These are phyloP conservation scores for Podaxis sp. DNA, from an alignment of 768 basidiomycete species.

Conservation along the genomic window DNA sequence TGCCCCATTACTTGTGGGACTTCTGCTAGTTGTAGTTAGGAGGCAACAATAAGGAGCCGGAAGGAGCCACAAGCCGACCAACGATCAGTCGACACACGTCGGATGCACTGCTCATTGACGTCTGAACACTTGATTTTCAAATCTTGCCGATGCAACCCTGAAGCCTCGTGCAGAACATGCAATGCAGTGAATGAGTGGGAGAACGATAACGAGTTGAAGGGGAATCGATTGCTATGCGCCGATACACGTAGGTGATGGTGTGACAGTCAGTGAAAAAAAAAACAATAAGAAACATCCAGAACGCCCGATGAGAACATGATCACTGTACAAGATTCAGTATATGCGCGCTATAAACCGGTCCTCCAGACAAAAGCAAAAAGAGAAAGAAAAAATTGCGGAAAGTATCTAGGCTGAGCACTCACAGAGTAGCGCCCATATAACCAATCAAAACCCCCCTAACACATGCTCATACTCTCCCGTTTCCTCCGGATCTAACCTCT, in stretches of 20 bases:
- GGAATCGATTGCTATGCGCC: not conserved
- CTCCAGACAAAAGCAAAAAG: not conserved
- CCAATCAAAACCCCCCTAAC: not conserved
- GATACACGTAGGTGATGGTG: not conserved
- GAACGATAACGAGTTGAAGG: not conserved
- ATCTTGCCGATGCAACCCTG: not conserved
- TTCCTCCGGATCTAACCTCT: constrained; percentile 10
- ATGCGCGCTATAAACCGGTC: not conserved
- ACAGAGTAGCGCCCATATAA: not conserved
- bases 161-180: not conserved
- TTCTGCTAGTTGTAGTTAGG: not conserved
- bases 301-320: not conserved
- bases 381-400: not conserved
- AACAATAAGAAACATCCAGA: not conserved
- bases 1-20: not conserved
- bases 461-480: constrained; percentile 13
- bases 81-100: too few species aligned
- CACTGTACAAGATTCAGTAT: not conserved
- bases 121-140: too few species aligned
- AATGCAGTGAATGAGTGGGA: not conserved
- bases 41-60: not conserved
- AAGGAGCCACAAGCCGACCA: not conserved
- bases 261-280: not conserved
- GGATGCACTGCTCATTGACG: too few species aligned
- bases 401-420: not conserved